Base-by-base conservation (phyloP, 805 yeast species). In the Wickerhamiella hasegawae region DNA sequence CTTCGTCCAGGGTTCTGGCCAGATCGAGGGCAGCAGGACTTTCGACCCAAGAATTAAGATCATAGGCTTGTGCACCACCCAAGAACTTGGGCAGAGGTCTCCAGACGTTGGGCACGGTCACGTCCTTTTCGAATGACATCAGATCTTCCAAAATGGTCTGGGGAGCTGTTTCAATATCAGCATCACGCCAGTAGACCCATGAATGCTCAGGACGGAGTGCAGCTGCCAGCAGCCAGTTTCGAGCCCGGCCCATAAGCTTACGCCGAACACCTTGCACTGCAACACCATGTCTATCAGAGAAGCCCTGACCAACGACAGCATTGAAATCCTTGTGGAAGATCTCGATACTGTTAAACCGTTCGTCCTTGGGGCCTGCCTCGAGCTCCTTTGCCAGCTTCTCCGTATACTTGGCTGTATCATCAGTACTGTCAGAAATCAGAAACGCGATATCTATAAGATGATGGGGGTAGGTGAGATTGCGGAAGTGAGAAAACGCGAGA, bases 151-250 rank as follows among this genome's bases (percentile, higher is more conserved):
- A 59, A 41, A 87, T 73, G 3, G 94, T 74, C 1, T 75, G 68
- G 2, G 96, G 94, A 19, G 80, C 76, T 0, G 87, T 77, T 55
- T 87, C 94, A n/a, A 87, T 94, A 56, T 87, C 97, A 10, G 92
- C 95, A 62, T 87, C 97, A 57, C 98, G 68, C 98, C 98, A 87
- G 56, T 87, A 85, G 9, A 87, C 96, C 80, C 87, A 85, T 3
- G 94, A 77, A 54, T 87, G 98, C 55, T 87, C 77, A 1, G 98
- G 97, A 55, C 78, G 78, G 31, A 87, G 56, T 1, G 96, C 92
- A 5, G 78, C 90, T 1, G 87, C 63, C 51, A 84, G 71, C 29
- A 87, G 62, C 98, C 97, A 87, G 57, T 87, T 87, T 55, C 98
- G 68, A 5, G 97, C 96, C 38, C 87, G 68, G 2, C 94, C 97